A percentile compares a stretch with the other conserved stretches of the same genome.
Conservation (phyloP, 148 eudicot species). For the Camellia sinensis region DNA sequence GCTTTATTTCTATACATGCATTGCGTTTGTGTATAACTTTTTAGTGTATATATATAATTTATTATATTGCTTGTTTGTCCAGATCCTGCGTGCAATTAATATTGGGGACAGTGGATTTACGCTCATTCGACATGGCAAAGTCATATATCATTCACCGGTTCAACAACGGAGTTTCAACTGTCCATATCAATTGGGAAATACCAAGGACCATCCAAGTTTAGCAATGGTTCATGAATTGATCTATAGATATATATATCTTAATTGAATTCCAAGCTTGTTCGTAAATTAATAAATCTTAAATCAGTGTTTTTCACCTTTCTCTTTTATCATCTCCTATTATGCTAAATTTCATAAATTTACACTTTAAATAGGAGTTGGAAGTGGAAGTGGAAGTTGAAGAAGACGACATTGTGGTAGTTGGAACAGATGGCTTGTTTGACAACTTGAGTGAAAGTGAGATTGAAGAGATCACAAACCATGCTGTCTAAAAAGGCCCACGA, state of each 20-base stretch:
- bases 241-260: too few species aligned
- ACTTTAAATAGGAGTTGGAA: too few species aligned
- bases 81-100: slow-evolving; percentile 6
- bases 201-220: neutral
- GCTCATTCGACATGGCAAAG: neutral
- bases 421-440: slow-evolving; percentile 10
- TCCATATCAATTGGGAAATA: slow-evolving; percentile 4
- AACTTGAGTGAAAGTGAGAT: neutral
- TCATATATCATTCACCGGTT: neutral
- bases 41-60: too few species aligned
- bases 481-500: too few species aligned
- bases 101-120: slow-evolving; percentile 8
- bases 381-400: neutral
- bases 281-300: too few species aligned
- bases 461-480: neutral
- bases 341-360: too few species aligned
- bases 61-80: neutral
- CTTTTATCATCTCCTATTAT: too few species aligned
- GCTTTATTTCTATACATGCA: too few species aligned
- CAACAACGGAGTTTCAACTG: slow-evolving; percentile 1
- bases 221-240: neutral
- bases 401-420: slow-evolving; percentile 12
- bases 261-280: too few species aligned
- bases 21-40: too few species aligned
- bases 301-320: too few species aligned